Percentiles rank a stretch among this genome's conserved stretches.
These are phyloP conservation scores for Paramecium sexaurelia DNA, from an alignment of 73 alveolate genomes.

Conservation along the genomic window DNA sequence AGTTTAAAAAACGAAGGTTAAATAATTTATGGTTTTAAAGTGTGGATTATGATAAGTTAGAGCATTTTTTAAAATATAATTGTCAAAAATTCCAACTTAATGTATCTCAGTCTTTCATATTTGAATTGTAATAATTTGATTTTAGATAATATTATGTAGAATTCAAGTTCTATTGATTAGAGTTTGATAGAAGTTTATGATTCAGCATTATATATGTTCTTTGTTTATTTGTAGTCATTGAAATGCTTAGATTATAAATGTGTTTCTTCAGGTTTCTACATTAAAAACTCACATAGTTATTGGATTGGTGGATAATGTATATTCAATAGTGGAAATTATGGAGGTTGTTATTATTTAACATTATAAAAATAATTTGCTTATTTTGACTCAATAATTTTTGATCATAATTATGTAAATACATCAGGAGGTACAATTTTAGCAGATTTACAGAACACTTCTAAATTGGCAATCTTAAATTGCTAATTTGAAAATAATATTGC, in stretches of 20 bases:
- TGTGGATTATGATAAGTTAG: neutral
- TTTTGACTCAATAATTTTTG: neutral
- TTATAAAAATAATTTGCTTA: neutral
- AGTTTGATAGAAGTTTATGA: neutral
- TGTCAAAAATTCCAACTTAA: neutral
- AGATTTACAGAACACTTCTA: neutral
- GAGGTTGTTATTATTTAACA: neutral
- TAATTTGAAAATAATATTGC: neutral
- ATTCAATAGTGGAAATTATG: neutral
- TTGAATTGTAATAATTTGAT: neutral
- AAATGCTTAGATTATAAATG: neutral
- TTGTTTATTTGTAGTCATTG: neutral
- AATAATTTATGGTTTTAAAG: neutral
- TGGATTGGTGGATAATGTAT: neutral
- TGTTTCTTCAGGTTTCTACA: neutral
- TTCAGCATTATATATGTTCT: neutral
- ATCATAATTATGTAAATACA: neutral
- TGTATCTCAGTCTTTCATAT: neutral
- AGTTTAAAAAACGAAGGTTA: neutral
- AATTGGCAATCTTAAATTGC: neutral
- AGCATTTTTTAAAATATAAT: neutral
- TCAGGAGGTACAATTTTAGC: slow-evolving; percentile 30
- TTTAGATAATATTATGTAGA: neutral
- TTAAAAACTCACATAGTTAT: neutral
- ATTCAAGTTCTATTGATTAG: neutral